Base-by-base conservation (phyloP, 2,329 filamentous ascomycete species). In the Diaporthe amygdali region DNA sequence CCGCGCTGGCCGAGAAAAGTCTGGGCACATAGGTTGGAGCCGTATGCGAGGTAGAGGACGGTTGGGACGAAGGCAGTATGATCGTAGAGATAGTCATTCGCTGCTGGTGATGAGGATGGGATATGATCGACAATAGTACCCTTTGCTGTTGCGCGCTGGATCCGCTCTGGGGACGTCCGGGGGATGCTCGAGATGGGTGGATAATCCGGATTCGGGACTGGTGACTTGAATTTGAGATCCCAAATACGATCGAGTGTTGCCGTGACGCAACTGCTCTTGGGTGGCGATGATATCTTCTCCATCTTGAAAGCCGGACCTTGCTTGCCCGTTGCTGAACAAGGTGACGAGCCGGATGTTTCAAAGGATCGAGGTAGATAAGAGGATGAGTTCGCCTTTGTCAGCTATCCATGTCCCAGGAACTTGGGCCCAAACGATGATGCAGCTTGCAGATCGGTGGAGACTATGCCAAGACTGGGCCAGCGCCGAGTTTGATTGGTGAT, bases 1-100 rank as follows among this genome's bases (percentile, higher is more conserved):
- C 92, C 92, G 66, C 96, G 92, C 72, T 82, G 85, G 71, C 93
- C 93, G 59, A 92, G 87, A 81, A 98, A 98, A 0, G 93, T 97
- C 79, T 94, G 85, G 17, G 91, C 90, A 72, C 88, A 90, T 73
- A 98, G 89, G 80, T 98, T 98, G 66, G 95, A 97, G 75, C 96
- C 96, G 79, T 98, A 98, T 14, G 95, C 96, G 27, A 96, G 89
- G 80, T 96, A 96, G 66, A 95, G 87, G 32, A 95, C 86, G 1
- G 92, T 93, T 17, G 76, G 64, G 54, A 75, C 69, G 17, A 74
- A 39, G 17, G 69, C 54, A 3, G 52, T 68, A 6, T 68, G 54
- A 32, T 72, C 70, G 56, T 54, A 64, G 41, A 72, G 68, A n/a
- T 59, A 72, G 14, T 75, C 72, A 41, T 77, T 70, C 10, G 75